phyloP scores from a whole-genome alignment of 805 yeast genomes.

The Candida vartiovaarae region DNA sequence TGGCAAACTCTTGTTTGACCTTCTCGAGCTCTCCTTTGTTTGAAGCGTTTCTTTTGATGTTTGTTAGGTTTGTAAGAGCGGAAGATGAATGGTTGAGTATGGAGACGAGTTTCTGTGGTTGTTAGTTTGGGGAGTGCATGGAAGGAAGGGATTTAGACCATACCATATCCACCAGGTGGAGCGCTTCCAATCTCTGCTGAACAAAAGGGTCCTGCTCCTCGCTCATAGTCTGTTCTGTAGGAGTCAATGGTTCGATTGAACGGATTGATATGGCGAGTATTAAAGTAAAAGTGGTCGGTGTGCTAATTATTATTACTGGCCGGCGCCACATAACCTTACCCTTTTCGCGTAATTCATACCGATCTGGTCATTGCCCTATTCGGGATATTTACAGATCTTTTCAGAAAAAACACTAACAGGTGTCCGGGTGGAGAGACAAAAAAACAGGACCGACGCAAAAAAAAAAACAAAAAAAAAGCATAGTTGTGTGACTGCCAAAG shows the following conservation, averaged over 20 bases:
- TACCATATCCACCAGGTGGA: slow-evolving; percentile 42
- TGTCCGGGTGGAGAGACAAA: too few relatives aligned
- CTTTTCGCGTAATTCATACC: too few relatives aligned
- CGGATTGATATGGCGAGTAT: neutral
- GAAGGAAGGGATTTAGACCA: slow-evolving; percentile 4
- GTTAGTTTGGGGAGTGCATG: neutral
- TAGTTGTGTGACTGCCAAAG: neutral
- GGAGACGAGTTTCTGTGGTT: slow-evolving; percentile 35
- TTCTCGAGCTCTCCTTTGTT: slow-evolving; percentile 17
- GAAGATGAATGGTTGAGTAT: slow-evolving; percentile 43
- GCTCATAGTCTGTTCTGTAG: too few relatives aligned
- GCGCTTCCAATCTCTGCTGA: slow-evolving; percentile 43
- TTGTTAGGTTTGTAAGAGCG: slow-evolving; percentile 35
- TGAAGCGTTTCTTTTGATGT: slow-evolving; percentile 25
- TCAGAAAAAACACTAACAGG: too few relatives aligned
- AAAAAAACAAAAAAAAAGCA: too few relatives aligned
- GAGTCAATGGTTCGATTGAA: neutral
- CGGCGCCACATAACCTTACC: too few relatives aligned
- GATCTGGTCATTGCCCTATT: too few relatives aligned
- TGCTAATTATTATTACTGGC: too few relatives aligned
- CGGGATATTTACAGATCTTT: too few relatives aligned
- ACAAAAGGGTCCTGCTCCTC: slow-evolving; percentile 30
- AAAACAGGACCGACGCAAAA: too few relatives aligned
- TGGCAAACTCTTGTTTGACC: slow-evolving; percentile 33
- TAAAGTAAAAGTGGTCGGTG: too few relatives aligned